Base-by-base conservation (phyloP, 2,329 filamentous ascomycete genomes). In the Raffaelea albimanens region DNA sequence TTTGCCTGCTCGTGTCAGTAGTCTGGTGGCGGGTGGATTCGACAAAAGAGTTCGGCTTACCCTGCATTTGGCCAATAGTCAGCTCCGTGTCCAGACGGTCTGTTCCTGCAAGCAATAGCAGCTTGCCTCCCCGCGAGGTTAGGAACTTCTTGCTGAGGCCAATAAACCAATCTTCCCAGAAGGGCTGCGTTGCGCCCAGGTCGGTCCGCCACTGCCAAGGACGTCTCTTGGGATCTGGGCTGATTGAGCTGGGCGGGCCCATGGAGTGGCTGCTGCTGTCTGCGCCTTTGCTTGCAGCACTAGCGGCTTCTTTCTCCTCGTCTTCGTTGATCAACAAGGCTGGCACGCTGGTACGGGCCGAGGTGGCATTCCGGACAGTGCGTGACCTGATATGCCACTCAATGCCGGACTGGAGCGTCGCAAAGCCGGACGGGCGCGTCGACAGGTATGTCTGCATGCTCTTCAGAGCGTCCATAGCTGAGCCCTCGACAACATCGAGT, bases 11-110 rank as follows among this genome's bases (percentile, higher is more conserved):
- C 13, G 2, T 3, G 25, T 9, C 22, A 21, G 49, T 21, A 50
- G 50, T 57, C 22, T 39, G n/a, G n/a, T n/a, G n/a, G n/a, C n/a
- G n/a, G n/a, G n/a, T 29, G 14, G 25, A 22, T 10, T 22, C 3
- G 13, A 31, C 20, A 36, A 18, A 44, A 11, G 23, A 50, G 43
- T 29, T 29, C 25, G 49, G 59, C 65, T 56, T 68, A 85, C 87
- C 90, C 71, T 96, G 90, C 90, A 96, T 96, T 67, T 96, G 90
- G 16, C 90, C 90, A 63, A 96, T 95, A 64, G 87, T 95, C 59
- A 96, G 67, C 60, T 95, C 90, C 55, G 87, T 95, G 62, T 96
- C 90, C 49, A 96, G 64, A 43, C 90, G 75, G 67, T 96, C 91
- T 11, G 90, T 95, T 18, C 90, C 90, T 3, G 90, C 91, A 29